Percentiles rank a stretch among this genome's conserved stretches.
Evolutionary conservation across 805 yeast species (phyloP).

Genomic region (Yarrowia sp.): DNA sequence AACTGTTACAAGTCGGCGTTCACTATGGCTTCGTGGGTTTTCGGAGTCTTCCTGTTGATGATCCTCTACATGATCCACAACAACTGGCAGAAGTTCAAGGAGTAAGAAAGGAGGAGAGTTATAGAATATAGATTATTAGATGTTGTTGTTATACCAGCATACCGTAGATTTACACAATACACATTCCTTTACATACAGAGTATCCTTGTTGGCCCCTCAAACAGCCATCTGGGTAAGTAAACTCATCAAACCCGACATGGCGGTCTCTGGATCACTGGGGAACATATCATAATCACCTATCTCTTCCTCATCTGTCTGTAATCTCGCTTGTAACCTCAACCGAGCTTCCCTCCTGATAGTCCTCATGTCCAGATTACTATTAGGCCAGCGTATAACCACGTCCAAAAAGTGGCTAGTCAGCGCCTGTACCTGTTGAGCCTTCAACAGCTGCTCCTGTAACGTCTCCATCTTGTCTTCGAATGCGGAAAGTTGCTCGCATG

Average conservation of each 20-base stretch:
- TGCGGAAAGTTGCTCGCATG: slow-evolving; percentile 24
- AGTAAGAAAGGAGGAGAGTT: neutral
- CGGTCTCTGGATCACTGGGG: neutral
- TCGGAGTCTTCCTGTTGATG: neutral
- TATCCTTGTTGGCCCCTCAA: neutral
- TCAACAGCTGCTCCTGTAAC: neutral
- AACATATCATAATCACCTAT: neutral
- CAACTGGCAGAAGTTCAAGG: slow-evolving; percentile 1
- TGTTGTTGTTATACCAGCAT: neutral
- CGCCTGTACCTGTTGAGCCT: slow-evolving; percentile 15
- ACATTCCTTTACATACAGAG: neutral
- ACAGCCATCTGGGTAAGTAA: neutral
- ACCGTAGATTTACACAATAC: neutral
- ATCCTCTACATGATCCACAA: slow-evolving; percentile 8
- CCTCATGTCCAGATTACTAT: slow-evolving; percentile 2
- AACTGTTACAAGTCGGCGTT: slow-evolving; percentile 12
- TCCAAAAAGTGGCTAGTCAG: slow-evolving; percentile 13
- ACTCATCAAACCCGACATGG: neutral
- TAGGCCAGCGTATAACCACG: slow-evolving; percentile 15
- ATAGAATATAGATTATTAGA: neutral
- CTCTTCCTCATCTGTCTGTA: neutral
- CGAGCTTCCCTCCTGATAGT: neutral
- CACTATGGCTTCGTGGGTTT: neutral
- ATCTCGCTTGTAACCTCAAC: neutral
- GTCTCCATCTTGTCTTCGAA: slow-evolving; percentile 12